Conservation (phyloP, 352 stramenopile genomes). For the Phytopythium boreale region DNA sequence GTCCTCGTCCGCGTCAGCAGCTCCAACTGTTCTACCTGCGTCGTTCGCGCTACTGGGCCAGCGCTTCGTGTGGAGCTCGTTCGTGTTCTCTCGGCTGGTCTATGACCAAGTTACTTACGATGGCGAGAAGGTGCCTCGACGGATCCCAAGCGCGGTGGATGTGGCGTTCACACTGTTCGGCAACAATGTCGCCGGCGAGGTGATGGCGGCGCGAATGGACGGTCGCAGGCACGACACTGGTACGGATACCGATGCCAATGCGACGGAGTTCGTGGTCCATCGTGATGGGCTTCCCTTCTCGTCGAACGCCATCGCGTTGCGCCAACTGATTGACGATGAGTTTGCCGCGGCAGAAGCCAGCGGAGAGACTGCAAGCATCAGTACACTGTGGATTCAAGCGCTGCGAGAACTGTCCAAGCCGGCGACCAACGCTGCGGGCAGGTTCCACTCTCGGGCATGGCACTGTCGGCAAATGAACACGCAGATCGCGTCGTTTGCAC, state of each 20-base stretch:
- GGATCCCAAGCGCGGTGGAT: constrained; percentile 21
- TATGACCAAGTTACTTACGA: constrained; percentile 16
- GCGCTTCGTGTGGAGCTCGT: constrained; percentile 24
- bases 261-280: constrained; percentile 5
- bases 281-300: constrained; percentile 15
- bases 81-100: constrained; percentile 20
- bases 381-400: constrained; percentile 17
- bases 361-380: constrained; percentile 6
- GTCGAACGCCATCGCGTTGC: constrained; percentile 21
- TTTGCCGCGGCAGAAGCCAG: constrained; percentile 7
- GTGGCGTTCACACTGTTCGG: constrained; percentile 20
- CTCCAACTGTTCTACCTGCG: constrained; percentile 3
- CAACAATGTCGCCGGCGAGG: constrained; percentile 13
- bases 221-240: not conserved
- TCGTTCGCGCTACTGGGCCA: constrained; percentile 20
- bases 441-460: constrained; percentile 15
- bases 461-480: constrained; percentile 18
- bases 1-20: not conserved
- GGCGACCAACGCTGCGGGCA: constrained; percentile 5
- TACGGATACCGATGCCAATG: not conserved
- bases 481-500: constrained; percentile 18
- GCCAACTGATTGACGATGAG: constrained; percentile 15
- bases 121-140: constrained; percentile 14
- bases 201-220: constrained; percentile 13
- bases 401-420: constrained; percentile 15